Evolutionary conservation across 2,329 filamentous ascomycete species (phyloP).

Genomic region (Neurospora crassa): DNA sequence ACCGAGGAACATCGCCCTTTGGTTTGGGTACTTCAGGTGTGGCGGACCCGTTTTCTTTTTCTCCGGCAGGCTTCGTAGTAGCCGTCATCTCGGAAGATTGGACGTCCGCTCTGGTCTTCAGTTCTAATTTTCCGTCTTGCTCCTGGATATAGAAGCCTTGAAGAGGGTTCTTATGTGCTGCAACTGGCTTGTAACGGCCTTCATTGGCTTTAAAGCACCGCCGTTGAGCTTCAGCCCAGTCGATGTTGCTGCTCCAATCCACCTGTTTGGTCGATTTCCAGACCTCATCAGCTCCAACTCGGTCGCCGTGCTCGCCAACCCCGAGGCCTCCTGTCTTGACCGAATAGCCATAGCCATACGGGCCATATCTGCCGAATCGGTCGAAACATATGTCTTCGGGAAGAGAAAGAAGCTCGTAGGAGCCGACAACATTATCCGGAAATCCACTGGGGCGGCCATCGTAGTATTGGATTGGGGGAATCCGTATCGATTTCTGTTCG

Average conservation of each 20-base stretch:
- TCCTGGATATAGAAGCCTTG: constrained; percentile 44
- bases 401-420: constrained; percentile 69
- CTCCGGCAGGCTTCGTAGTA: constrained; percentile 13
- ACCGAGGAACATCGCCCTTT: constrained; percentile 41
- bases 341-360: constrained; percentile 86
- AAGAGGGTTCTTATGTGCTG: constrained; percentile 28
- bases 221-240: constrained; percentile 72
- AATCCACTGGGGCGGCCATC: constrained; percentile 74
- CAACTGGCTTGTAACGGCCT: constrained; percentile 53
- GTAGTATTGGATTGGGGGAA: constrained; percentile 66
- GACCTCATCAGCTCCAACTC: constrained; percentile 67
- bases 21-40: constrained; percentile 12
- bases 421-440: constrained; percentile 78
- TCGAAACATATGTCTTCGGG: constrained; percentile 89
- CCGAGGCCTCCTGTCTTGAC: constrained; percentile 69
- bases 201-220: constrained; percentile 64
- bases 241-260: constrained; percentile 62
- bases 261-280: constrained; percentile 65
- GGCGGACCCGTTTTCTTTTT: constrained; percentile 3
- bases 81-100: constrained; percentile 6
- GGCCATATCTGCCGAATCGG: constrained; percentile 75
- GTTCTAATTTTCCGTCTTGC: constrained; percentile 16
- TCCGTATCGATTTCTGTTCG: constrained; percentile 47
- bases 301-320: constrained; percentile 76
- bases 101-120: constrained; percentile 20